These are phyloP conservation scores for Ophiocordyceps australis DNA, from an alignment of 2,329 filamentous ascomycete species.

Conservation along the genomic window DNA sequence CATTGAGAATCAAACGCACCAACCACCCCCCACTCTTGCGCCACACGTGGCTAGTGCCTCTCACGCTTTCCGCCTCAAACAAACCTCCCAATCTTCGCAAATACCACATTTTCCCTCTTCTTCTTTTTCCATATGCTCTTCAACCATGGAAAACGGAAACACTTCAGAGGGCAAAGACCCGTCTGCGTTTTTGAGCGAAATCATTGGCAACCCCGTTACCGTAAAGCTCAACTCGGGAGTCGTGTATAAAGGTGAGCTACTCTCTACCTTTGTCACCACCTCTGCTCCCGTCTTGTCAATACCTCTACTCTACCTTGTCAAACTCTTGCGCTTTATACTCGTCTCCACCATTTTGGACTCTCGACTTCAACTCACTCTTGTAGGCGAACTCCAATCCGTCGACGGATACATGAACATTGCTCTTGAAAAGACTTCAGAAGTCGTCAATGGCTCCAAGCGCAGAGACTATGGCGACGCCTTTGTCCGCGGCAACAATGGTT, in stretches of 20 bases:
- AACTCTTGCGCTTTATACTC: no score
- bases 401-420: slow-evolving; percentile 99
- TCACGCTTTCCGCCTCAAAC: no score
- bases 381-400: slow-evolving; percentile 88
- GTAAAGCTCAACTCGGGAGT: slow-evolving; percentile 98
- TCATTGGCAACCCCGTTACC: slow-evolving; percentile 84
- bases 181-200: slow-evolving; percentile 81
- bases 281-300: background rate
- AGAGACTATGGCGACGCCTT: slow-evolving; percentile 88
- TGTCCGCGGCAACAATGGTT: slow-evolving; percentile 90
- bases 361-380: no score
- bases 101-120: no score
- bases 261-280: background rate
- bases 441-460: slow-evolving; percentile 66
- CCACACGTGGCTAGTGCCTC: background rate
- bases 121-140: no score
- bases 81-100: no score
- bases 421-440: slow-evolving; percentile 87
- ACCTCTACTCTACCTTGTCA: no score
- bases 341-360: no score
- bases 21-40: background rate
- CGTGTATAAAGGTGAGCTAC: slow-evolving; percentile 73
- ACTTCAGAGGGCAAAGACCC: slow-evolving; percentile 70
- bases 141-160: slow-evolving; percentile 64
- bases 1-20: no score